These are phyloP conservation scores for Bretziella fagacearum DNA, from an alignment of 2,329 filamentous ascomycete genomes.

Conservation along the genomic window DNA sequence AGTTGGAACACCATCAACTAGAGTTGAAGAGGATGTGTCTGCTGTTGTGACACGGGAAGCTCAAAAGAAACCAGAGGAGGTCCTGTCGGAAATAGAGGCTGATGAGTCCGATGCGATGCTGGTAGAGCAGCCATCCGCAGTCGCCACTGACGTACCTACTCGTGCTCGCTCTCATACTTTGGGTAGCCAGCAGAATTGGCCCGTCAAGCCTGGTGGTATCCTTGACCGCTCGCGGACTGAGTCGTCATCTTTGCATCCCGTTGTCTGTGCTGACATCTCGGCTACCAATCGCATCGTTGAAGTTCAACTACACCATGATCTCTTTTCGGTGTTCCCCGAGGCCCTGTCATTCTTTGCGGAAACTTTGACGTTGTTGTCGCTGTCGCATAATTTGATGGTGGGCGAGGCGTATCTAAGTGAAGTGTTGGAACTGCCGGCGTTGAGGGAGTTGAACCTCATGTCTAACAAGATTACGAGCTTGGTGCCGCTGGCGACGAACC, in stretches of 20 bases:
- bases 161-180: conserved; percentile 33
- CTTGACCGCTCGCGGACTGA: conserved; percentile 55
- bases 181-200: conserved; percentile 33
- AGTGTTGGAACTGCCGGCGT: conserved; percentile 49
- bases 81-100: not conserved
- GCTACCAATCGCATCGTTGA: conserved; percentile 34
- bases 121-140: not conserved
- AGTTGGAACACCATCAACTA: not conserved
- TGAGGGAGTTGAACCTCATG: conserved; percentile 62
- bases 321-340: conserved; percentile 51
- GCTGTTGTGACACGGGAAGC: not conserved
- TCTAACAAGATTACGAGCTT: conserved; percentile 59
- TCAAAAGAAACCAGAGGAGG: not conserved
- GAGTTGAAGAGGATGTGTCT: not conserved
- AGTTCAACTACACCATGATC: conserved; percentile 61
- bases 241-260: conserved; percentile 40
- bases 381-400: conserved; percentile 58
- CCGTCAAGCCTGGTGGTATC: conserved; percentile 41
- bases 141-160: conserved; percentile 22
- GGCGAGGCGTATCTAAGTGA: conserved; percentile 48
- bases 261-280: conserved; percentile 38
- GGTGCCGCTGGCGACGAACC: conserved; percentile 42
- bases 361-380: conserved; percentile 52
- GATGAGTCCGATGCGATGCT: not conserved
- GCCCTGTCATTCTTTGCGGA: conserved; percentile 55